phyloP scores from a whole-genome alignment of 805 yeast genomes.

The Maudiozyma saulgeensis region DNA sequence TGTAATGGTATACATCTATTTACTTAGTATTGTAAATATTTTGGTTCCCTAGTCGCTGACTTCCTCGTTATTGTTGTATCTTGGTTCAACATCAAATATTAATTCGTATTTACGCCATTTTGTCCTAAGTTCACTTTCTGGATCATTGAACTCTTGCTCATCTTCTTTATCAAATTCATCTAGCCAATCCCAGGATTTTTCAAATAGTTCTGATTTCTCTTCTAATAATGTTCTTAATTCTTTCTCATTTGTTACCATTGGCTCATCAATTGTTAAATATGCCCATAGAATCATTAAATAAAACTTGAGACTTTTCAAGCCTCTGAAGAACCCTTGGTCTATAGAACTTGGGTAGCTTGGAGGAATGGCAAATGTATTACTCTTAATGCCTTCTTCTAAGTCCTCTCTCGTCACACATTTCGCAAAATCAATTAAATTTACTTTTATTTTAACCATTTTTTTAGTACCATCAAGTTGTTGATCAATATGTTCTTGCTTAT shows the following conservation, averaged over 20 bases:
- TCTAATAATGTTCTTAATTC: conserved; percentile 14
- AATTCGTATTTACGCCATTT: conserved; percentile 31
- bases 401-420: conserved; percentile 72
- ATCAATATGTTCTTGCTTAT: background rate
- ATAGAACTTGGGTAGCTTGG: conserved; percentile 54
- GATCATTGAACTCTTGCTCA: conserved; percentile 25
- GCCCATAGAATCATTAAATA: conserved; percentile 56
- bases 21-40: background rate
- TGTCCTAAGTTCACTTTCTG: conserved; percentile 22
- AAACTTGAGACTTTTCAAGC: conserved; percentile 59
- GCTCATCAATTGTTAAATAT: conserved; percentile 38
- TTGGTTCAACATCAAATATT: conserved; percentile 29
- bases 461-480: conserved; percentile 5
- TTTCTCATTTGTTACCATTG: conserved; percentile 18
- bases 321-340: conserved; percentile 81
- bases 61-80: conserved; percentile 23
- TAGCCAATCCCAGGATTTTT: conserved; percentile 30
- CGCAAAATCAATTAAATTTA: conserved; percentile 92
- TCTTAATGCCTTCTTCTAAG: conserved; percentile 26
- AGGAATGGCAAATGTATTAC: conserved; percentile 46
- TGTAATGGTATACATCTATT: background rate
- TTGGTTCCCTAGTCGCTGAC: conserved; percentile 19
- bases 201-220: conserved; percentile 14
- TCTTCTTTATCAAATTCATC: conserved; percentile 31
- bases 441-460: conserved; percentile 27